Percentiles rank a stretch among this genome's conserved stretches.
Conservation (phyloP, 2,329 filamentous ascomycete species). For the Cercospora sp. region DNA sequence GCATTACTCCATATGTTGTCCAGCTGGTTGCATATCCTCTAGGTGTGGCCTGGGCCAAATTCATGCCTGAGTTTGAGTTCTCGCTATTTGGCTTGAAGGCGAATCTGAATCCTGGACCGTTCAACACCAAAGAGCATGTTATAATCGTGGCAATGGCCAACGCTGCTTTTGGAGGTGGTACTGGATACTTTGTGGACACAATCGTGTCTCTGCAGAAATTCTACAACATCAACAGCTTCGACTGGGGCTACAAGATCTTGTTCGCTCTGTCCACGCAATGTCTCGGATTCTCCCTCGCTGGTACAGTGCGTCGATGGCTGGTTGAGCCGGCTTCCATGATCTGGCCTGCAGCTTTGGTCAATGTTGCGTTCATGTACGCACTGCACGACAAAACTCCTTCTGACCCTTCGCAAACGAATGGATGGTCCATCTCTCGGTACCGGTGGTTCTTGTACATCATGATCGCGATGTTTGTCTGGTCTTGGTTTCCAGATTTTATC, state of each 20-base stretch:
- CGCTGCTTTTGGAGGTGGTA: conserved; percentile 49
- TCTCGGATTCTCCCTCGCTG: conserved; percentile 81
- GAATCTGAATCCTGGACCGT: conserved; percentile 51
- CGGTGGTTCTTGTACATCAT: conserved; percentile 79
- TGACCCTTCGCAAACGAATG: conserved; percentile 58
- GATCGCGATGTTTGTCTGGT: conserved; percentile 70
- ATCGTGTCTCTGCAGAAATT: conserved; percentile 56
- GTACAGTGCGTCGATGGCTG: conserved; percentile 74
- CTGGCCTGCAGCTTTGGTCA: conserved; percentile 85
- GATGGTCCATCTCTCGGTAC: conserved; percentile 80
- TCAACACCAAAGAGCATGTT: conserved; percentile 41
- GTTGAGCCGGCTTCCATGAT: conserved; percentile 87
- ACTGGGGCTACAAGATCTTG: conserved; percentile 77
- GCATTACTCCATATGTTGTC: conserved; percentile 83
- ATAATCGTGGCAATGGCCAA: conserved; percentile 45
- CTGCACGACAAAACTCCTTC: conserved; percentile 55
- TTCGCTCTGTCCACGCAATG: conserved; percentile 85
- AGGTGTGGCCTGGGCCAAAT: conserved; percentile 65
- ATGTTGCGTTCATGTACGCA: conserved; percentile 60
- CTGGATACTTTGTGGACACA: conserved; percentile 32
- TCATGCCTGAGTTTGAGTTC: conserved; percentile 49
- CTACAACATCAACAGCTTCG: conserved; percentile 68
- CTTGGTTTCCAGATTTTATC: conserved; percentile 75
- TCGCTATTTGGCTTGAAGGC: conserved; percentile 56
- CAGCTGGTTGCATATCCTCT: conserved; percentile 80